A percentile compares a stretch with the other conserved stretches of the same genome.
Evolutionary conservation across 208 protist species (phyloP).

Genomic region (Acanthamoeba triangularis): DNA sequence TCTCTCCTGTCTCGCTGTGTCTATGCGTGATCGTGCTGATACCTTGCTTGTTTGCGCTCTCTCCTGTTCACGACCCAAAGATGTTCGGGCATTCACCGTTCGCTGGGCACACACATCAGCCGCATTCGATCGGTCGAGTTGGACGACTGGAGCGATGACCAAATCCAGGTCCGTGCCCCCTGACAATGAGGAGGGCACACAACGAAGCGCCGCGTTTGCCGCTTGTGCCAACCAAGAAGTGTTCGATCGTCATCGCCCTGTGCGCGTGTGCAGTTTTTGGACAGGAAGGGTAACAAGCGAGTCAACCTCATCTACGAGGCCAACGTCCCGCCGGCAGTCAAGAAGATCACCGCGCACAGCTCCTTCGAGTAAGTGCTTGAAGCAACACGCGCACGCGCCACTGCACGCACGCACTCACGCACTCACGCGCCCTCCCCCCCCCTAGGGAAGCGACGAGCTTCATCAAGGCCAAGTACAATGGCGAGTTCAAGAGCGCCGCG

Average conservation of each 20-base stretch:
- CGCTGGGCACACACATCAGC: constrained; percentile 79
- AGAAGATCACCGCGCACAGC: constrained; percentile 40
- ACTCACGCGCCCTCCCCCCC: too few relatives aligned
- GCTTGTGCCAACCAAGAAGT: not conserved
- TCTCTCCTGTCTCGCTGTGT: too few relatives aligned
- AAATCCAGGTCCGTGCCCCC: constrained; percentile 18
- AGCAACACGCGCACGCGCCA: not conserved
- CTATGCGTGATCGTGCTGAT: too few relatives aligned
- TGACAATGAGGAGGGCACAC: not conserved
- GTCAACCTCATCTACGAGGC: constrained; percentile 54
- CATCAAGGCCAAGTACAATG: constrained; percentile 64
- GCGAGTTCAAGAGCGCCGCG: constrained; percentile 37
- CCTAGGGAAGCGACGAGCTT: constrained; percentile 11
- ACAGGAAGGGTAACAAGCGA: constrained; percentile 49
- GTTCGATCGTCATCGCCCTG: not conserved
- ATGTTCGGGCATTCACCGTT: constrained; percentile 60
- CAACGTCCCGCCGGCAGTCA: not conserved
- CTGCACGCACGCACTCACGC: too few relatives aligned
- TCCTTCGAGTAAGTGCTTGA: constrained; percentile 17
- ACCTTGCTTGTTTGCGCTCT: too few relatives aligned
- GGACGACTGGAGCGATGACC: constrained; percentile 61
- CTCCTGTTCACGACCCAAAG: too few relatives aligned
- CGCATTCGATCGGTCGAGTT: constrained; percentile 71
- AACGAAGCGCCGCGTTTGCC: not conserved
- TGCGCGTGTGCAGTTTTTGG: not conserved